These are phyloP conservation scores for Cordia subcordata DNA, from an alignment of 257 asterid genomes.

Conservation along the genomic window DNA sequence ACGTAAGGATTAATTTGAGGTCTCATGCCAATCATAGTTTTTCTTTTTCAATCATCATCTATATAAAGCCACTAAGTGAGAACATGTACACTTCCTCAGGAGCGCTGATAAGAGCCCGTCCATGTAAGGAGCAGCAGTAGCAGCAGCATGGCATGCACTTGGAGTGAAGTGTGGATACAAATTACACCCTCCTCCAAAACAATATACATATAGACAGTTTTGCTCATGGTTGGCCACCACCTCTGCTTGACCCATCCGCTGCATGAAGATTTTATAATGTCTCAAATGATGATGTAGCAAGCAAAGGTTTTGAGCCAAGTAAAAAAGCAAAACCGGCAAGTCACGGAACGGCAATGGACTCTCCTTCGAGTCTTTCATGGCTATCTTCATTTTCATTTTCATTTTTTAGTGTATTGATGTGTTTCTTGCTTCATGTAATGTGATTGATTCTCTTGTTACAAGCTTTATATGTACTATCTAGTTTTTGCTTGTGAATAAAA, in stretches of 20 bases:
- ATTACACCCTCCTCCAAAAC: conserved; percentile 10
- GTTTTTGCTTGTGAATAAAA: no score
- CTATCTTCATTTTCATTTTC: conserved; percentile 19
- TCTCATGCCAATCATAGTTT: conserved; percentile 4
- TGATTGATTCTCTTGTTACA: no score
- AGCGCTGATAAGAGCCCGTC: conserved; percentile 26
- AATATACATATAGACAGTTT: conserved; percentile 15
- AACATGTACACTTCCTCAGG: conserved; percentile 17
- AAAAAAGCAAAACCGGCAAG: conserved; percentile 53
- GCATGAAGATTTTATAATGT: background rate
- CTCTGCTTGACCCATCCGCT: conserved; percentile 4
- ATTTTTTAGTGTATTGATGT: conserved; percentile 1
- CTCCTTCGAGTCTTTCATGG: conserved; percentile 42
- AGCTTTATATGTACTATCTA: no score
- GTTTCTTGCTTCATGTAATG: background rate
- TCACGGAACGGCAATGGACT: conserved; percentile 58
- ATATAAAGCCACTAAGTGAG: conserved; percentile 26
- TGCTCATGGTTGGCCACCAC: conserved; percentile 16
- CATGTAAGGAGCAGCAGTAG: conserved; percentile 23
- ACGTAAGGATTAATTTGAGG: conserved; percentile 19
- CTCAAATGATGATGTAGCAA: background rate
- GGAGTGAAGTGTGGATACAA: conserved; percentile 9
- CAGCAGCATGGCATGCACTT: conserved; percentile 7
- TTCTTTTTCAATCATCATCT: conserved; percentile 14
- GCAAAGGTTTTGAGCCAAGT: conserved; percentile 17